These are phyloP conservation scores for Filobasidium floriforme DNA, from an alignment of 768 basidiomycete species.

Conservation along the genomic window DNA sequence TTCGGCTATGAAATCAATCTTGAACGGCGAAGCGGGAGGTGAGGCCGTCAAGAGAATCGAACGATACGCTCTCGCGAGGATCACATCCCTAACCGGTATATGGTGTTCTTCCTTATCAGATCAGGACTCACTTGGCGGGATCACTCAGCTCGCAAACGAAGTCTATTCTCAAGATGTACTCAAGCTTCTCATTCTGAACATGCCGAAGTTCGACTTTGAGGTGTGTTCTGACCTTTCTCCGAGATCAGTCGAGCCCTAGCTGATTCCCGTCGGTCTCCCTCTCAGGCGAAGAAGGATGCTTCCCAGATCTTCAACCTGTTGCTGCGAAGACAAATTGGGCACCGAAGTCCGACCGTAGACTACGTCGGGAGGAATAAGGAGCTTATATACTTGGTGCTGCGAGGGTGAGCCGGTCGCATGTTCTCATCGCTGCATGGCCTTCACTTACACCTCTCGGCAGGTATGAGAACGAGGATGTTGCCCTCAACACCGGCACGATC, in stretches of 20 bases:
- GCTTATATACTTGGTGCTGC: constrained; percentile 72
- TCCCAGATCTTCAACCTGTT: constrained; percentile 50
- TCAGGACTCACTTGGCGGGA: constrained; percentile 76
- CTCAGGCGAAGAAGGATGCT: constrained; percentile 49
- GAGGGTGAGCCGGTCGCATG: constrained; percentile 48
- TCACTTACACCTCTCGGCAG: constrained; percentile 40
- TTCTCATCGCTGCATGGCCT: neutral
- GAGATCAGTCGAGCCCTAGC: neutral
- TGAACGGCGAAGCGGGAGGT: neutral
- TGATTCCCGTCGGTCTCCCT: constrained; percentile 41
- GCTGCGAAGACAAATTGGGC: constrained; percentile 73
- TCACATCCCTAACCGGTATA: constrained; percentile 9
- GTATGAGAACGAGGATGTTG: constrained; percentile 91
- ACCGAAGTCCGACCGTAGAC: constrained; percentile 92
- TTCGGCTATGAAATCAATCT: constrained; percentile 10
- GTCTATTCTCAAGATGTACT: constrained; percentile 86
- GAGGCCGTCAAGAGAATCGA: neutral
- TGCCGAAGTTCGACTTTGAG: constrained; percentile 88
- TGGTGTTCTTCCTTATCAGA: constrained; percentile 23
- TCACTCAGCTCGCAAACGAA: constrained; percentile 92
- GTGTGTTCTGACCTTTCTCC: constrained; percentile 44
- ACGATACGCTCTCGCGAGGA: neutral
- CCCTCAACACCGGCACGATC: constrained; percentile 96
- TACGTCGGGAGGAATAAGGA: constrained; percentile 68
- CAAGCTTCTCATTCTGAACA: constrained; percentile 67